Base-by-base conservation (phyloP, 179 eudicot species). In the Pouteria campechiana region DNA sequence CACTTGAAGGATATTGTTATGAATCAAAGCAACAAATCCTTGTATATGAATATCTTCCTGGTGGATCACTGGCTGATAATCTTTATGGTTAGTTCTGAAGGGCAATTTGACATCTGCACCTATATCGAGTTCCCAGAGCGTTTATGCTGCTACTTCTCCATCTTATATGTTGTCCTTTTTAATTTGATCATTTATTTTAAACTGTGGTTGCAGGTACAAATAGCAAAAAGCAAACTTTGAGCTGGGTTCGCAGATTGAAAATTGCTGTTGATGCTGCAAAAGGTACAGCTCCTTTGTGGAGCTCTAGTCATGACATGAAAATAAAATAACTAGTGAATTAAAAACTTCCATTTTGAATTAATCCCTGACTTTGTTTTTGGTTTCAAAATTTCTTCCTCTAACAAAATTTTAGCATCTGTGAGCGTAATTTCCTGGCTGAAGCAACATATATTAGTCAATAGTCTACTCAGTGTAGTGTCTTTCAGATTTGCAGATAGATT, bases 181-280 rank as follows among this genome's bases (percentile, higher is more conserved):
- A 10, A 12, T 11, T 14, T 12, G 19, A 42, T 42, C 7, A 16
- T 11, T n/a, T n/a, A n/a, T n/a, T 5, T 0, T 12, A 27, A 39
- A 18, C 28, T 29, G n/a, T 36, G 48, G 19, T 21, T 39, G 37
- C 75, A 79, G 89, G 94, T 39, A 37, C 69, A 35, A 69, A 62
- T 23, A 69, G 81, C 57, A 76, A 67, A 52, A 74, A 48, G 44
- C 6, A 64, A 41, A 72, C 78, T 29, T 62, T 84, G 39, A 81
- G 79, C 45, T 84, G 95, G 95, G 68, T 74, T 33, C 76, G 83
- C 35, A 72, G 95, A 48, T 61, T 80, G 51, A 80, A 80, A 64
- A 84, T 84, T 40, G 95, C 83, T 3, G 68, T 77, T 41, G 95
- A 84, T 81, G 83, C 87, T 63, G 87, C 90, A 41, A 84, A 81